These are phyloP conservation scores for Linnemannia hyalina DNA, from an alignment of 192 early-diverging fungal genomes.

Conservation along the genomic window DNA sequence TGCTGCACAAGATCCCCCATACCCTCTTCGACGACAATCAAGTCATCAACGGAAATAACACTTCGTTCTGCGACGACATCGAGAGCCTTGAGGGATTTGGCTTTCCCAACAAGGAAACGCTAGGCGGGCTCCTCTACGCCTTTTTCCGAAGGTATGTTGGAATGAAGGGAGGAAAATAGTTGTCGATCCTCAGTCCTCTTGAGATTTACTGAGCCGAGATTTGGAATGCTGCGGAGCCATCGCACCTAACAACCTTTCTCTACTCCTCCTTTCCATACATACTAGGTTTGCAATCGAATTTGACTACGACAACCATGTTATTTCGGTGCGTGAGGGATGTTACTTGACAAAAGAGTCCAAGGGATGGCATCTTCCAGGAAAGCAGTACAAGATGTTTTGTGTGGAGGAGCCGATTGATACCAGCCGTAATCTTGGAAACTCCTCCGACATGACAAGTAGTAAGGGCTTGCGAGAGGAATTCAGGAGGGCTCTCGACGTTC, in stretches of 20 bases:
- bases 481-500: constrained; percentile 74
- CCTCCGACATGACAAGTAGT: constrained; percentile 83
- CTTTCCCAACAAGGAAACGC: constrained; percentile 75
- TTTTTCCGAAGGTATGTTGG: constrained; percentile 80
- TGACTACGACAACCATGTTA: constrained; percentile 83
- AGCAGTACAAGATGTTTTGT: constrained; percentile 79
- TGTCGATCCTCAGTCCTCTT: neutral
- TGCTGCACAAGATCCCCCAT: constrained; percentile 74
- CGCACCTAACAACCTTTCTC: neutral
- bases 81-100: constrained; percentile 78
- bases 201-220: neutral
- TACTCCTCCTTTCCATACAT: neutral
- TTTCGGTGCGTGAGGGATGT: constrained; percentile 86
- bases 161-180: neutral
- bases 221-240: neutral
- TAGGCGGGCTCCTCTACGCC: constrained; percentile 84
- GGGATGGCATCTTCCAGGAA: constrained; percentile 85
- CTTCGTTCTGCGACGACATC: constrained; percentile 83
- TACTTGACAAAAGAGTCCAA: constrained; percentile 86
- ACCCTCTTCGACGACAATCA: constrained; percentile 44
- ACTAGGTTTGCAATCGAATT: constrained; percentile 82
- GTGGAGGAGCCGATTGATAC: constrained; percentile 95
- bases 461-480: constrained; percentile 88
- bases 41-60: constrained; percentile 70
- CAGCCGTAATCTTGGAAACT: constrained; percentile 91